Evolutionary conservation across 805 yeast genomes (phyloP), one percentile per base, ranked within the genome.

Genomic region (Wickerhamiella azyma): DNA sequence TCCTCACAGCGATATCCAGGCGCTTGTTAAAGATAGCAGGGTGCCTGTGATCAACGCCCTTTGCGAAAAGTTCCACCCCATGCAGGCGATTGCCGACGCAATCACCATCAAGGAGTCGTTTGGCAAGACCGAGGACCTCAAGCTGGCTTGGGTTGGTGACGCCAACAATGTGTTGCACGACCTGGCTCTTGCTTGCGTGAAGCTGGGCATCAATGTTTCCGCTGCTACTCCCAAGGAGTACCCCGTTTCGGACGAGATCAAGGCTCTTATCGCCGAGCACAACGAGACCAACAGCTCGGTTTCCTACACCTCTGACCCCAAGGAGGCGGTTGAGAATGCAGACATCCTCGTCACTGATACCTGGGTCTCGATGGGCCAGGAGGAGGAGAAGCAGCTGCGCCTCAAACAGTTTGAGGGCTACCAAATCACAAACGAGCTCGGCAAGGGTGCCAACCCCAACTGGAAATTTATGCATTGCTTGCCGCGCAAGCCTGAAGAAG

Each of bases 361-460:
- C 2, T 92, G 94, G 78, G 77, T 92, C 19, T 89, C 97, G 1
- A 92, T 92, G 98, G 98, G 98, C 48, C 88, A 92, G 68, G 98
- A 92, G 63, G 67, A 74, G 4, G 88, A 88, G 61, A 83, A 77
- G 52, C 69, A 62, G 41, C 68, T 71, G 47, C 83, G 88, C 52
- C 68, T 92, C 55, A 69, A 77, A 57, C 88, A 85, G 65, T 92
- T 92, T 61, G 72, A 68, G 13, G 95, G 94, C 1, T 92, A 79
- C 71, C 96, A 85, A 67, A 80, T 92, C 49, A 78, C 85, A 33
- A 62, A 68, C 14, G 78, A 77, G 28, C 68, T 88, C 67, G 74
- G 82, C 21, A 46, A 57, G 10, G 74, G 73, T 38, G 81, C 82
- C 38, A 71, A 71, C 47, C 44, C 68, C 14, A 65, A 74, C 59